phyloP scores from a whole-genome alignment of 192 early-diverging fungal species.

The Physocladia obscura region DNA sequence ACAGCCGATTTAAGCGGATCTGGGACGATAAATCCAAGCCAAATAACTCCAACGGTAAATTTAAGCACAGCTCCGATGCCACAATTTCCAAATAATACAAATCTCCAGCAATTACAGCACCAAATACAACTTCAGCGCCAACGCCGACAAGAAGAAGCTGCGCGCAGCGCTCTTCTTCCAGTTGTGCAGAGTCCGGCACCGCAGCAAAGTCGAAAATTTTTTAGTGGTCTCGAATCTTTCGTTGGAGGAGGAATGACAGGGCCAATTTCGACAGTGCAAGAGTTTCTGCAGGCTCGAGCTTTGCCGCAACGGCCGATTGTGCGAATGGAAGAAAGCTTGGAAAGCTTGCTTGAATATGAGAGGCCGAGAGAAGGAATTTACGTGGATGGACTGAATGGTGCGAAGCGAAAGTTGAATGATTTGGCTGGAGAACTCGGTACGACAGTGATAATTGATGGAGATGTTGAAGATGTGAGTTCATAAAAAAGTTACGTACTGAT shows the following conservation, averaged over 20 bases:
- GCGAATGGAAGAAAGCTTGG: conserved; percentile 1
- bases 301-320: background rate
- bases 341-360: background rate
- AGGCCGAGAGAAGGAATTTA: conserved; percentile 4
- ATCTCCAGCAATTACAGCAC: conserved; percentile 4
- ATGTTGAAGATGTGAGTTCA: conserved; percentile 79
- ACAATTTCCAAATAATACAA: background rate
- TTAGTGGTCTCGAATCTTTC: conserved; percentile 12
- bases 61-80: no score
- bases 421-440: conserved; percentile 83
- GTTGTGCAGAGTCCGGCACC: background rate
- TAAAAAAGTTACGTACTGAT: no score
- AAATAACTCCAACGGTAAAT: no score
- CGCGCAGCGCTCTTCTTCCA: background rate
- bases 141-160: background rate
- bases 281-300: background rate
- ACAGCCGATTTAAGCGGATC: no score
- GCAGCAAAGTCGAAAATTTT: conserved; percentile 14
- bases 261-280: background rate
- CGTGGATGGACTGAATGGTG: background rate
- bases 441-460: conserved; percentile 72
- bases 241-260: background rate
- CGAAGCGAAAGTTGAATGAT: conserved; percentile 81
- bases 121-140: background rate
- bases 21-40: no score